Conservation (phyloP, 2,329 filamentous ascomycete species). For the Penicillium sp. region DNA sequence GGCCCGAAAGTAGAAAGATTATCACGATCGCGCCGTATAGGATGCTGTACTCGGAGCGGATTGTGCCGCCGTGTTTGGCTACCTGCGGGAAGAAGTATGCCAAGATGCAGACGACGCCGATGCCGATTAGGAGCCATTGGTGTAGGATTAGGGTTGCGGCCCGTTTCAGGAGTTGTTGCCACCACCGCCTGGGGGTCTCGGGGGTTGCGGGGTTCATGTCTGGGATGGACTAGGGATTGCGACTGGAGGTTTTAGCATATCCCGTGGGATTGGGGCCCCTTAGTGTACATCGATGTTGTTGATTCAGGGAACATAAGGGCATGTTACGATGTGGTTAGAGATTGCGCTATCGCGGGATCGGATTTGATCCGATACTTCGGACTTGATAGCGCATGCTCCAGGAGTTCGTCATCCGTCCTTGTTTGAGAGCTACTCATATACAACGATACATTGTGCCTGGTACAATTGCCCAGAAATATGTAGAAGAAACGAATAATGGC, state of each 20-base stretch:
- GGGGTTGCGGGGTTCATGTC: not conserved
- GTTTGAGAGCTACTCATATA: not conserved
- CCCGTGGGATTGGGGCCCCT: not conserved
- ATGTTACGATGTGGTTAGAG: not conserved
- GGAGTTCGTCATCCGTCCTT: not conserved
- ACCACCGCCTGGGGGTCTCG: not conserved
- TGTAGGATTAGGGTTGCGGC: conserved; percentile 38
- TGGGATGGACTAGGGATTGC: not conserved
- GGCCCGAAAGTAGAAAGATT: conserved; percentile 68
- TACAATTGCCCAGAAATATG: not conserved
- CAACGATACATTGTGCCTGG: not conserved
- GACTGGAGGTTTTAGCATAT: not conserved
- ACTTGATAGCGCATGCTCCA: conserved; percentile 12
- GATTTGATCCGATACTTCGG: conserved; percentile 18
- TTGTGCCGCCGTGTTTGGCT: conserved; percentile 45
- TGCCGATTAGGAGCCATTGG: conserved; percentile 64
- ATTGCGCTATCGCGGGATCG: conserved; percentile 18
- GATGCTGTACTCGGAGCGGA: conserved; percentile 46
- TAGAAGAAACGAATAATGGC: not conserved
- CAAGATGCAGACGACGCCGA: conserved; percentile 52
- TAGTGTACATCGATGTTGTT: not conserved
- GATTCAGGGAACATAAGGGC: not conserved
- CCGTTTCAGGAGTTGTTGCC: conserved; percentile 18
- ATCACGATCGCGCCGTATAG: conserved; percentile 66
- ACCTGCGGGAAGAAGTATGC: conserved; percentile 54